Evolutionary conservation across 2,329 filamentous ascomycete genomes (phyloP), one percentile per base, ranked within the genome.

Genomic region (Dactylonectria estremocensis): DNA sequence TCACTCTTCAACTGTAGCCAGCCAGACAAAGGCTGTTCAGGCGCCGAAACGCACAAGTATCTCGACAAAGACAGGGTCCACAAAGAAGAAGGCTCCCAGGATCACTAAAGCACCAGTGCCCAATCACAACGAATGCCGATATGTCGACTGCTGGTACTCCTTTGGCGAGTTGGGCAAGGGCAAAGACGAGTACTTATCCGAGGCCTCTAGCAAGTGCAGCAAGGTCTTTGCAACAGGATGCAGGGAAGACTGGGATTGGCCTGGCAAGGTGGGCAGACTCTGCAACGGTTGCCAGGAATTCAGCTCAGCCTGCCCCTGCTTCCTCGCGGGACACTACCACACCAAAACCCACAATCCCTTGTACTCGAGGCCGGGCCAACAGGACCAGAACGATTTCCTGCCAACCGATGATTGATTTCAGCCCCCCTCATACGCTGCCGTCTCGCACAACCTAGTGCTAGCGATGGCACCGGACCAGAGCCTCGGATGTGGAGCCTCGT

Each of bases 251-350:
- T 57, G 33, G 35, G 60, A 52, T 11, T 66, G 69, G 45, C 66
- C 64, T 4, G 67, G 43, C 14, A 48, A 64, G 48, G 46, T 72
- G 54, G 52, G 54, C 46, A 55, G 67, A 13, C 54, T 65, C 22
- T 70, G 66, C 52, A 60, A 53, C 20, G 66, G 58, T 48, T 71
- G 68, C 59, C 54, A 62, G 48, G 54, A 55, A 35, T 60, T 69
- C 52, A 66, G 57, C 43, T 71, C 66, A 11, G 68, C 58, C 24
- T 69, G 69, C 54, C 57, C 67, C 40, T 72, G 65, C 49, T 72
- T 62, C 37, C 50, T 50, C n/a, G 64, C 64, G 5, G 61, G 66
- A 2, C 57, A 58, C 50, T 70, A 65, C 59, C 70, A 72, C 35
- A 65, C 61, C 16, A 65, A 45, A 16, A 66, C 66, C 28, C 45